Percentiles rank a stretch among this genome's conserved stretches.
phyloP scores from a whole-genome alignment of 352 stramenopile species.

The Phytopythium litorale region DNA sequence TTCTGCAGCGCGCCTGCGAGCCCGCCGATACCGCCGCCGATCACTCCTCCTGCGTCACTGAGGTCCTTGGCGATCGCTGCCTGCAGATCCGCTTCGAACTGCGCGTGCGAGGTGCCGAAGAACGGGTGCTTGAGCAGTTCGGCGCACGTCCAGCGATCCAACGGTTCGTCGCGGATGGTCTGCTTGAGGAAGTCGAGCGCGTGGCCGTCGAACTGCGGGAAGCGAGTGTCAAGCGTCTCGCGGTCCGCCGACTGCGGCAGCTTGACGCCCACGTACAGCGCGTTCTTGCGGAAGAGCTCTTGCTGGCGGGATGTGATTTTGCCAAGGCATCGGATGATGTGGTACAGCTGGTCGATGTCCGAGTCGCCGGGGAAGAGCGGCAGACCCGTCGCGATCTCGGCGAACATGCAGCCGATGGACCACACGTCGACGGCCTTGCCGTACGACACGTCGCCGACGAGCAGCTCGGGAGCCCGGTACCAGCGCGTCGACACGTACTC shows the following conservation, averaged over 20 bases:
- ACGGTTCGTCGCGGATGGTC: constrained; percentile 72
- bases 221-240: constrained; percentile 57
- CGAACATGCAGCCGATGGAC: constrained; percentile 95
- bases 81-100: constrained; percentile 66
- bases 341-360: constrained; percentile 93
- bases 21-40: background rate
- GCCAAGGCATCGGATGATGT: constrained; percentile 81
- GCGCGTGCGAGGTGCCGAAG: constrained; percentile 49
- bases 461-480: constrained; percentile 94
- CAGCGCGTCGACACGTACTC: constrained; percentile 93
- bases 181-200: constrained; percentile 68
- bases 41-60: constrained; percentile 43
- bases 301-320: constrained; percentile 68
- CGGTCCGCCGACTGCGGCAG: constrained; percentile 49
- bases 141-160: constrained; percentile 76
- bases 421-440: constrained; percentile 97
- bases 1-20: constrained; percentile 21
- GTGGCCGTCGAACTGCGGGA: constrained; percentile 60
- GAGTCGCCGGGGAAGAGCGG: constrained; percentile 96
- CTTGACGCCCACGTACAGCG: constrained; percentile 79
- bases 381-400: constrained; percentile 94
- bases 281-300: constrained; percentile 81
- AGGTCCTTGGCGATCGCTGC: constrained; percentile 64
- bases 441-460: constrained; percentile 88
- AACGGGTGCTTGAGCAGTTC: constrained; percentile 75